These are phyloP conservation scores for Glarea lozoyensis DNA, from an alignment of 495 filamentous ascomycete species.

Conservation along the genomic window DNA sequence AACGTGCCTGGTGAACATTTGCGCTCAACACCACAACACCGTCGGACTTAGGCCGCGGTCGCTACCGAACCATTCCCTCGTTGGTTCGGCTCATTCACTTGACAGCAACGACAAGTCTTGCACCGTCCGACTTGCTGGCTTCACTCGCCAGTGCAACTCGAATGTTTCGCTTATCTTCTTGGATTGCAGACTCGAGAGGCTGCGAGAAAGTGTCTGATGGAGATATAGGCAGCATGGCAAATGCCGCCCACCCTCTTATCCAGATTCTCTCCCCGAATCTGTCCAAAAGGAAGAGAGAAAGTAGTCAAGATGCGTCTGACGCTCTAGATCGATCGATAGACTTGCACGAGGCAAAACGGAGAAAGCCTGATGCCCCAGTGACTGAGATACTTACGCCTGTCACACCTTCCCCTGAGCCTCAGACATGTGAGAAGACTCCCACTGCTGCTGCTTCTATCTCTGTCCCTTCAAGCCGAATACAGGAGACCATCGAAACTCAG, in stretches of 20 bases:
- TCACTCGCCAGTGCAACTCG: too few relatives aligned
- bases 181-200: conserved; percentile 46
- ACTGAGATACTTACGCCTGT: conserved; percentile 11
- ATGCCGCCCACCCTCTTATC: conserved; percentile 24
- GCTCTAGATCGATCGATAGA: neutral
- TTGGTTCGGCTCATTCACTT: too few relatives aligned
- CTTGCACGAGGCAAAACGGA: conserved; percentile 25
- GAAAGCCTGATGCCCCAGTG: conserved; percentile 27
- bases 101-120: too few relatives aligned
- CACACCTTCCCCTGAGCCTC: neutral
- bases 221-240: conserved; percentile 16
- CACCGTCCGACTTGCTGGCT: too few relatives aligned
- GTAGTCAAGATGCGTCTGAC: conserved; percentile 20
- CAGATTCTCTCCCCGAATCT: conserved; percentile 33
- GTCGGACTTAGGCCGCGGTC: conserved; percentile 6
- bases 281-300: conserved; percentile 48
- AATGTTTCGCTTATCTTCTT: conserved; percentile 51
- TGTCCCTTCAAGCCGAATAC: conserved; percentile 33
- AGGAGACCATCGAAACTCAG: conserved; percentile 71
- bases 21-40: neutral
- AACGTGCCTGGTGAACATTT: neutral
- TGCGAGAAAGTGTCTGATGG: conserved; percentile 39
- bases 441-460: conserved; percentile 1
- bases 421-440: conserved; percentile 1
- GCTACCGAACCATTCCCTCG: too few relatives aligned